Evolutionary conservation across 2,329 filamentous ascomycete species (phyloP).

Genomic region (Pestalotiopsis sp.): DNA sequence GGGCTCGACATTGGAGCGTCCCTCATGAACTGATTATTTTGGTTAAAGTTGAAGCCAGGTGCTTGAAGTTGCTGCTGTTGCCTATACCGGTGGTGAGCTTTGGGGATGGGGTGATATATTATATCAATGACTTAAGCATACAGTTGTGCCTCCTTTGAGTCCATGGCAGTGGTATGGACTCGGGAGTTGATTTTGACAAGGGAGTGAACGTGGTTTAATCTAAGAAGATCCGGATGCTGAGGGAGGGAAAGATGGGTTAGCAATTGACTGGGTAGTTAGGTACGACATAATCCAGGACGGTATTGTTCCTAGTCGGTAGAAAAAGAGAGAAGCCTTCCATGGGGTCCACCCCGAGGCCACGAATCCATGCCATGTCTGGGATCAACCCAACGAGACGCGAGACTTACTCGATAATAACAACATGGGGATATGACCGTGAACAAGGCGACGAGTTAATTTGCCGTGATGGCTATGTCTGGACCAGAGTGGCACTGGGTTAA

Average conservation of each 20-base stretch:
- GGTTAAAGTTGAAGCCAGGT: slow-evolving; percentile 51
- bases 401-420: slow-evolving; percentile 44
- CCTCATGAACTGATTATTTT: slow-evolving; percentile 50
- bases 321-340: slow-evolving; percentile 20
- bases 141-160: slow-evolving; percentile 54
- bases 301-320: slow-evolving; percentile 25
- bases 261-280: slow-evolving; percentile 33
- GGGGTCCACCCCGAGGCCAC: slow-evolving; percentile 30
- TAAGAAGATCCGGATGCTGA: slow-evolving; percentile 39
- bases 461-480: slow-evolving; percentile 24
- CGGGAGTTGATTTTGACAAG: slow-evolving; percentile 27
- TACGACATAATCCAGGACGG: slow-evolving; percentile 29
- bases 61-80: slow-evolving; percentile 48
- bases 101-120: slow-evolving; percentile 14
- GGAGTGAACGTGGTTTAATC: slow-evolving; percentile 36
- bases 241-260: slow-evolving; percentile 36
- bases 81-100: slow-evolving; percentile 43
- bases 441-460: slow-evolving; percentile 29
- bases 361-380: slow-evolving; percentile 39
- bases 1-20: slow-evolving; percentile 45
- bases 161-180: slow-evolving; percentile 44
- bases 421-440: slow-evolving; percentile 33
- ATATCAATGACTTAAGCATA: slow-evolving; percentile 39
- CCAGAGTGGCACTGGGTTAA: slow-evolving; percentile 23
- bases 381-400: slow-evolving; percentile 31